Evolutionary conservation across 805 yeast genomes (phyloP).

Genomic region (Wickerhamiella sergipiensis): DNA sequence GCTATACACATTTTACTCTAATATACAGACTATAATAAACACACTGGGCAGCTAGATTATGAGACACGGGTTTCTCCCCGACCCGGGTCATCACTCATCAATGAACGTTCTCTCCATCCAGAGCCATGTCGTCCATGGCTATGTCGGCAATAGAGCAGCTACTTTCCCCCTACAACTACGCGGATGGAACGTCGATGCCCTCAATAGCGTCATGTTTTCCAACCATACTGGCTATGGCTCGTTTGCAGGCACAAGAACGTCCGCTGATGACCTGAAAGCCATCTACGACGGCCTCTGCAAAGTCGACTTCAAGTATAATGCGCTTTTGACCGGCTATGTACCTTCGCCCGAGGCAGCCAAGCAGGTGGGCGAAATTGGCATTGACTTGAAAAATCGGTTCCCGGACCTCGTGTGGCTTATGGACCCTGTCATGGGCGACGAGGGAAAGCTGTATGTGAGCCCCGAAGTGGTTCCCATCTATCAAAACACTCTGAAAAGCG

Average conservation of each 20-base stretch:
- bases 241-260: conserved; percentile 44
- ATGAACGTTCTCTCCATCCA: conserved; percentile 42
- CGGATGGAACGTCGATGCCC: conserved; percentile 87
- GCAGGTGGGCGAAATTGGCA: conserved; percentile 34
- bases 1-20: no score
- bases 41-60: neutral
- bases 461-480: conserved; percentile 47
- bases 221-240: conserved; percentile 83
- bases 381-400: conserved; percentile 21
- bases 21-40: no score
- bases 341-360: conserved; percentile 47
- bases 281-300: conserved; percentile 43
- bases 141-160: conserved; percentile 86
- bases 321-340: conserved; percentile 66
- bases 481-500: conserved; percentile 30
- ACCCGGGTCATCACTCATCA: neutral
- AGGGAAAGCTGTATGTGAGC: conserved; percentile 63
- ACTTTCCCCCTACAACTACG: conserved; percentile 75
- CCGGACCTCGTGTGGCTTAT: conserved; percentile 40
- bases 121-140: conserved; percentile 91
- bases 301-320: conserved; percentile 42
- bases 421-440: conserved; percentile 91
- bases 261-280: conserved; percentile 33
- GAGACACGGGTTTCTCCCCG: neutral
- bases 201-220: conserved; percentile 79